These are phyloP conservation scores for Bromus sterilis DNA, from an alignment of 176 grass and related monocot genomes.

Conservation along the genomic window DNA sequence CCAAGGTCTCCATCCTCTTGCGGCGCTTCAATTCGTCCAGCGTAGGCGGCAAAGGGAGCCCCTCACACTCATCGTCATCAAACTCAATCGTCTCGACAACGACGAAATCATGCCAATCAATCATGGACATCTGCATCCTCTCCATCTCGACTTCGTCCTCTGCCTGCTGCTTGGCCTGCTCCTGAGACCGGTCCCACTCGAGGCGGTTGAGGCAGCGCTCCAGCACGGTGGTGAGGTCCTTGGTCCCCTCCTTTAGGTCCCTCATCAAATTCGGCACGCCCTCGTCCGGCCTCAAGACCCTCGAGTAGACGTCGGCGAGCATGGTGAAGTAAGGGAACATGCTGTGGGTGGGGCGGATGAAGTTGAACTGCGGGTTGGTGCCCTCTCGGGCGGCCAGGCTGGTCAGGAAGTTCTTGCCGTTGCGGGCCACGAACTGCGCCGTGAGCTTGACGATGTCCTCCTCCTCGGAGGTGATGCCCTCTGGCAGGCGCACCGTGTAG, in stretches of 20 bases:
- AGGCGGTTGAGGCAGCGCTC: conserved; percentile 80
- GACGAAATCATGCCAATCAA: conserved; percentile 97
- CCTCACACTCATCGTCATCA: conserved; percentile 76
- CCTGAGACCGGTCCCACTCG: conserved; percentile 93
- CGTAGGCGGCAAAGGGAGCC: conserved; percentile 64
- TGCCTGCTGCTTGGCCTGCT: conserved; percentile 79
- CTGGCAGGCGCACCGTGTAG: conserved; percentile 72
- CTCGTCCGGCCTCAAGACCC: conserved; percentile 65
- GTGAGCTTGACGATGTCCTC: conserved; percentile 93
- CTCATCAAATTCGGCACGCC: conserved; percentile 27
- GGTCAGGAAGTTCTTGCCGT: conserved; percentile 77
- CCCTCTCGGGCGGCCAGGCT: conserved; percentile 49
- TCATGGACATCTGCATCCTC: conserved; percentile 84
- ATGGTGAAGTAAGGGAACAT: conserved; percentile 91
- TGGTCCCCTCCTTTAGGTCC: conserved; percentile 40
- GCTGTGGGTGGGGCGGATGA: conserved; percentile 87
- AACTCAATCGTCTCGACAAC: conserved; percentile 94
- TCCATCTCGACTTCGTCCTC: conserved; percentile 97
- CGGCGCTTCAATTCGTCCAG: conserved; percentile 79
- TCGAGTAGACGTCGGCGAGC: conserved; percentile 71
- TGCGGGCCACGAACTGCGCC: conserved; percentile 83
- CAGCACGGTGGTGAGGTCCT: conserved; percentile 59
- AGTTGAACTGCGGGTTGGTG: conserved; percentile 77
- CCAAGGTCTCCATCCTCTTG: conserved; percentile 67
- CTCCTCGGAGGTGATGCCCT: conserved; percentile 90